Percentiles rank a stretch among this genome's conserved stretches.
These are phyloP conservation scores for Saturnispora sekii DNA, from an alignment of 805 yeast genomes.

Conservation along the genomic window DNA sequence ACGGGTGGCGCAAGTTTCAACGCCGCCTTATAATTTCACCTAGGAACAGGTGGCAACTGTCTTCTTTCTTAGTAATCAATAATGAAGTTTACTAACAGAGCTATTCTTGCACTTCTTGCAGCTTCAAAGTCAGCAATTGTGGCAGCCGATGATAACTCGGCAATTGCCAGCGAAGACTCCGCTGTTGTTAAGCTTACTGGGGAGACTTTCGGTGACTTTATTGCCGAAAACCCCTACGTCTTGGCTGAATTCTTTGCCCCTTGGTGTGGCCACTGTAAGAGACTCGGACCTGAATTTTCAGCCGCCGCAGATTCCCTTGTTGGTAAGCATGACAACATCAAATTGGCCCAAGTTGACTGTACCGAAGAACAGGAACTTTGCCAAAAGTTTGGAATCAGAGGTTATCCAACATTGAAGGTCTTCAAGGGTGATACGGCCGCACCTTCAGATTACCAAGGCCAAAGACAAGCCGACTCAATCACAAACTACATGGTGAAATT, in stretches of 20 bases:
- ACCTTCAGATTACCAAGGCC: conserved; percentile 68
- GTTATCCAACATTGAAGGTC: conserved; percentile 79
- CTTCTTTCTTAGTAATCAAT: background rate
- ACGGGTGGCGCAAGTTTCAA: background rate
- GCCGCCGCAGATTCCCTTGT: conserved; percentile 60
- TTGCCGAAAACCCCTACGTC: conserved; percentile 66
- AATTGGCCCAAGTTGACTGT: conserved; percentile 80
- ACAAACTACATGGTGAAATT: conserved; percentile 71
- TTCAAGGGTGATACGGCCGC: conserved; percentile 43
- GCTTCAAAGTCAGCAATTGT: conserved; percentile 20
- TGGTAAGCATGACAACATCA: conserved; percentile 41
- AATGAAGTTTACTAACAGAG: conserved; percentile 30
- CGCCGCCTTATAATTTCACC: too few relatives aligned
- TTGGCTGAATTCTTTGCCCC: conserved; percentile 88
- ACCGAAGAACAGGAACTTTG: conserved; percentile 69
- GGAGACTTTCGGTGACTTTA: conserved; percentile 53
- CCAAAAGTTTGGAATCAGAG: conserved; percentile 55
- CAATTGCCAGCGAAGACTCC: conserved; percentile 71
- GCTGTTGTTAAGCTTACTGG: conserved; percentile 76
- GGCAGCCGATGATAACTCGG: conserved; percentile 39
- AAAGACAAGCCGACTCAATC: conserved; percentile 74
- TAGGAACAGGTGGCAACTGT: conserved; percentile 1
- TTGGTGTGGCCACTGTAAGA: conserved; percentile 97
- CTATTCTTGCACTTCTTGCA: conserved; percentile 34
- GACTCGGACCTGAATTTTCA: conserved; percentile 69